These are phyloP conservation scores for Lithospermum erythrorhizon DNA, from an alignment of 257 asterid species.

Conservation along the genomic window DNA sequence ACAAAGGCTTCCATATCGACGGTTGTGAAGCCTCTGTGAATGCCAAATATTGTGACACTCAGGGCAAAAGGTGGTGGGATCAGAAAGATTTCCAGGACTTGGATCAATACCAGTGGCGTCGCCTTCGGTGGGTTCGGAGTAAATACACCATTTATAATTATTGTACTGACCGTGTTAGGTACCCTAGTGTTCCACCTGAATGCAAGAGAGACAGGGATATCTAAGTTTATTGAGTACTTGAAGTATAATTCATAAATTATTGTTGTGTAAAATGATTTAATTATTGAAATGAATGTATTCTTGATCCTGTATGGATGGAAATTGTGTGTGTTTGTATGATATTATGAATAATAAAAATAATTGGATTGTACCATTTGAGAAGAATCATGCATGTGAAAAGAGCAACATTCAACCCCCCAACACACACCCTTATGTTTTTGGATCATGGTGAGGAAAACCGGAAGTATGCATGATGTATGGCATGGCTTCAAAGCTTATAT, in stretches of 20 bases:
- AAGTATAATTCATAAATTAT: neutral
- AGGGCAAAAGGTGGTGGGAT: conserved; percentile 74
- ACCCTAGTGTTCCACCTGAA: conserved; percentile 34
- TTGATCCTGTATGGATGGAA: neutral
- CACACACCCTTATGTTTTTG: no score
- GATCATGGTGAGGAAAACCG: no score
- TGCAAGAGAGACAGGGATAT: conserved; percentile 57
- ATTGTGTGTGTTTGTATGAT: neutral
- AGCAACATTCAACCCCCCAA: no score
- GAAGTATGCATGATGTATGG: no score
- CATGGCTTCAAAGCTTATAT: no score
- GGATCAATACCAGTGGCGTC: conserved; percentile 35
- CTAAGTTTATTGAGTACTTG: neutral
- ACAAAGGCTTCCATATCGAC: conserved; percentile 69
- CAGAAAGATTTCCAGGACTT: conserved; percentile 60
- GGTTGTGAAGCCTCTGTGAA: conserved; percentile 62
- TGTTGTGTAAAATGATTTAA: neutral
- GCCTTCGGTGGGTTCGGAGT: conserved; percentile 39
- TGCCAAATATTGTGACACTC: conserved; percentile 50
- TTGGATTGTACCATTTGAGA: neutral
- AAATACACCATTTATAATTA: conserved; percentile 63
- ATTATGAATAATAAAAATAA: neutral
- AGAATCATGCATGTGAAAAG: neutral
- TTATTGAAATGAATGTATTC: neutral
- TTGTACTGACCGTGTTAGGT: conserved; percentile 48